Conservation (phyloP, 352 stramenopile genomes). For the Globisporangium cederbergense region DNA sequence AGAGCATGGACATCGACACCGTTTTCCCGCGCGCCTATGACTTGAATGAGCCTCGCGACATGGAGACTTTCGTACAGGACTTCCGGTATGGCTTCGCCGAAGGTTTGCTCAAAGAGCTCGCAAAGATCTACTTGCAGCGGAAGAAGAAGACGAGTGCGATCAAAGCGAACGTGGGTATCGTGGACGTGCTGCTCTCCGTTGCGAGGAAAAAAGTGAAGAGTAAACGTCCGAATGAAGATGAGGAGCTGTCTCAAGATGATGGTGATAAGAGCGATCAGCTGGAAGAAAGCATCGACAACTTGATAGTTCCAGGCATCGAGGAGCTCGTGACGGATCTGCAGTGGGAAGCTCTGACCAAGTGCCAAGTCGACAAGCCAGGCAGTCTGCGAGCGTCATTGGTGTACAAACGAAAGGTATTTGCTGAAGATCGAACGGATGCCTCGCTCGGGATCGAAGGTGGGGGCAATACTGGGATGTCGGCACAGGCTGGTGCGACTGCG, state of each 20-base stretch:
- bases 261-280: constrained; percentile 24
- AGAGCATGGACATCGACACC: constrained; percentile 69
- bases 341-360: constrained; percentile 64
- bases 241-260: not conserved
- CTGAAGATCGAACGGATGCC: constrained; percentile 36
- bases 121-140: constrained; percentile 23
- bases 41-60: constrained; percentile 77
- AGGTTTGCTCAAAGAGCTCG: constrained; percentile 77
- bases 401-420: constrained; percentile 51
- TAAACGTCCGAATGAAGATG: constrained; percentile 23
- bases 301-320: constrained; percentile 22
- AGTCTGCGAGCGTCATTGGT: constrained; percentile 43
- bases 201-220: constrained; percentile 56
- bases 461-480: not conserved
- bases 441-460: constrained; percentile 18
- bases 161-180: constrained; percentile 45
- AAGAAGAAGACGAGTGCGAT: constrained; percentile 14
- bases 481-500: constrained; percentile 8
- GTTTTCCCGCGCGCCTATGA: constrained; percentile 91
- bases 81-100: constrained; percentile 85
- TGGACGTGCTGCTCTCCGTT: constrained; percentile 55
- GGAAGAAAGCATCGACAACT: constrained; percentile 62
- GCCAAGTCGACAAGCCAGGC: constrained; percentile 39
- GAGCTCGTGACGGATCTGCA: constrained; percentile 73
- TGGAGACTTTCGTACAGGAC: constrained; percentile 89